Conservation (phyloP, 495 filamentous ascomycete genomes). For the Darksidea phi region DNA sequence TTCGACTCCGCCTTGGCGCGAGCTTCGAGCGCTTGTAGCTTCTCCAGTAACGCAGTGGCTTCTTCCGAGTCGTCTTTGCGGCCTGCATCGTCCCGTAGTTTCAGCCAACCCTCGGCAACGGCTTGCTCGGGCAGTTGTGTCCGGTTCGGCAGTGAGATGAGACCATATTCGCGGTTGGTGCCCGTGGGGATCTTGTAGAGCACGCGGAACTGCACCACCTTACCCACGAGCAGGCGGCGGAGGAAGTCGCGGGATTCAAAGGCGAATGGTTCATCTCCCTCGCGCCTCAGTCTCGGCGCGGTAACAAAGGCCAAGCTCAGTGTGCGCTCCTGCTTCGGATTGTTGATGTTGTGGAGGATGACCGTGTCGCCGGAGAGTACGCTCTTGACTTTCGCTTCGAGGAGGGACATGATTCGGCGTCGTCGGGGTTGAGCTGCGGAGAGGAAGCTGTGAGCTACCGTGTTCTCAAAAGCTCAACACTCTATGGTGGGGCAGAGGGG, state of each 20-base stretch:
- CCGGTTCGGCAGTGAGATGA: constrained; percentile 62
- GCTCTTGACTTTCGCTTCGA: constrained; percentile 81
- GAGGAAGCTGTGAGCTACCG: constrained; percentile 14
- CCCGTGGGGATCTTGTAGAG: constrained; percentile 80
- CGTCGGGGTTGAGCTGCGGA: background rate
- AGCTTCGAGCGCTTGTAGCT: constrained; percentile 73
- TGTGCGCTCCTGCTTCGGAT: constrained; percentile 71
- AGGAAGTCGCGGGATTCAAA: constrained; percentile 94
- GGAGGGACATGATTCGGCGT: constrained; percentile 26
- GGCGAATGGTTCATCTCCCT: constrained; percentile 87
- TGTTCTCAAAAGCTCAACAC: constrained; percentile 1
- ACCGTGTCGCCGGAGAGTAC: constrained; percentile 91
- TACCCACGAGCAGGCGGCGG: constrained; percentile 78
- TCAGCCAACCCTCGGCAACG: constrained; percentile 84
- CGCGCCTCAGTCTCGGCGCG: constrained; percentile 78
- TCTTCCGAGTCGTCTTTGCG: constrained; percentile 81
- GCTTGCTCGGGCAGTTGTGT: constrained; percentile 69
- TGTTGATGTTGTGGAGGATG: constrained; percentile 71
- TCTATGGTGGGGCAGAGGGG: background rate
- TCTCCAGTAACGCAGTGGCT: constrained; percentile 65
- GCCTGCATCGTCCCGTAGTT: constrained; percentile 87
- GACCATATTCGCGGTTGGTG: constrained; percentile 81
- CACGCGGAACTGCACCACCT: constrained; percentile 77
- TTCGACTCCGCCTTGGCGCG: constrained; percentile 72
- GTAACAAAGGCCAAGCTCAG: constrained; percentile 89